Base-by-base conservation (phyloP, 2,329 filamentous ascomycete species). In the Rhynchosporium agropyri region DNA sequence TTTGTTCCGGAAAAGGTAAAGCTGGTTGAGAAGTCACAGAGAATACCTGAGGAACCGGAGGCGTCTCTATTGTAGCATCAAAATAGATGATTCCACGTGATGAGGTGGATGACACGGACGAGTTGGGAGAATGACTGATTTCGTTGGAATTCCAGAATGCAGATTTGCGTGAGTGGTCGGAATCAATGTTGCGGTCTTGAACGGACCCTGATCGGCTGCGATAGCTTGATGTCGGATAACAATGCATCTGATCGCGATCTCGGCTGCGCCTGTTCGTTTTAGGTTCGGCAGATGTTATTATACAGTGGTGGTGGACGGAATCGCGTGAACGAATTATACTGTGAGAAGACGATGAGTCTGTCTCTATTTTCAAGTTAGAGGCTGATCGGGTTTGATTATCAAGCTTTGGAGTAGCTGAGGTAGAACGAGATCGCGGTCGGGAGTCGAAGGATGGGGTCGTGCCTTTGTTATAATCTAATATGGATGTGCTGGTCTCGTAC, bases 141-240 rank as follows among this genome's bases (percentile, higher is more conserved):
- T 60, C 38, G 31, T 66, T 64, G 3, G 48, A 13, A 66, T 73
- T 67, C 81, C 72, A 76, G 36, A 70, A 69, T 15, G 67, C 65
- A 12, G 57, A 63, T 55, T 65, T 63, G 15, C 66, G 56, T 15
- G 68, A 64, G 38, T 66, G 59, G 33, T 68, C 65, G 51, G 67
- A 69, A 38, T 71, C 68, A 13, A 69, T 54, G 6, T 58, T 58
- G 10, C 64, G 65, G 10, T 67, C 68, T 61, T 68, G 62, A 2
- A 71, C 58, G 15, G 64, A 68, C 9, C 67, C 69, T 20, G 61
- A 58, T 7, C 68, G 56, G n/a, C 63, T 67, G 1, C 64, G 62
- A 31, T 42, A 51, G 3, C 61, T 54, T 6, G 64, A 28, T 1
- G 64, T 59, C 20, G 66, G 67, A 38, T 69, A 67, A 43, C 64